A percentile compares a stretch with the other conserved stretches of the same genome.
These are phyloP conservation scores for Agaricus subrufescens DNA, from an alignment of 768 basidiomycete genomes.

Conservation along the genomic window DNA sequence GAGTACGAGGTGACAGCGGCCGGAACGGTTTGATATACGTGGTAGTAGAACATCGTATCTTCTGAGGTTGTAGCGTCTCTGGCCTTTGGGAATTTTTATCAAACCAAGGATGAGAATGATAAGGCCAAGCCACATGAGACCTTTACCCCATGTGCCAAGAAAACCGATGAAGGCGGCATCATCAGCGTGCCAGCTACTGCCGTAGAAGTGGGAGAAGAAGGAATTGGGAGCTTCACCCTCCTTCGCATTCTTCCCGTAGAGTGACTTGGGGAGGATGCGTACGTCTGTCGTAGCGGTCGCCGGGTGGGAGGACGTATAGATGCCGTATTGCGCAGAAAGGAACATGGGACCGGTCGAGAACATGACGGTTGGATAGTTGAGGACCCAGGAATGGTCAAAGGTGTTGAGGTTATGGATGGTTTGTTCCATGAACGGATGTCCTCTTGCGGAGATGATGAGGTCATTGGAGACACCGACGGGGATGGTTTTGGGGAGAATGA, in stretches of 20 bases:
- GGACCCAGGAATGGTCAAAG: constrained; percentile 91
- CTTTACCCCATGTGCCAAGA: constrained; percentile 84
- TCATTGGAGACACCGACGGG: constrained; percentile 98
- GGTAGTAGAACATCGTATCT: constrained; percentile 78
- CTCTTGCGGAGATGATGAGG: constrained; percentile 86
- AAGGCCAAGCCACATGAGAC: constrained; percentile 80
- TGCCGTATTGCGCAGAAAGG: constrained; percentile 87
- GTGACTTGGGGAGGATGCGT: constrained; percentile 88
- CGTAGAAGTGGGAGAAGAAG: constrained; percentile 97
- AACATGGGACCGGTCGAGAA: constrained; percentile 99
- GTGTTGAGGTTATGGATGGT: constrained; percentile 88
- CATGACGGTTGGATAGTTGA: constrained; percentile 99
- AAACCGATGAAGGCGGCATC: constrained; percentile 98
- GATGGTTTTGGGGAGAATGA: constrained; percentile 91
- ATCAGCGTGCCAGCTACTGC: constrained; percentile 97
- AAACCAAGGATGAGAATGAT: constrained; percentile 67
- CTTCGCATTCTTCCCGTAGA: constrained; percentile 97
- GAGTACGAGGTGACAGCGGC: constrained; percentile 71
- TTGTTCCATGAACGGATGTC: constrained; percentile 86
- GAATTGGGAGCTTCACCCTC: constrained; percentile 79
- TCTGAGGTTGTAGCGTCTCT: constrained; percentile 55
- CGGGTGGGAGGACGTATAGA: constrained; percentile 71
- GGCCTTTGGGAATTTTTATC: constrained; percentile 48
- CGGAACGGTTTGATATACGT: constrained; percentile 58
- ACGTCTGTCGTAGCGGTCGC: constrained; percentile 66